Conservation (phyloP, 306 rosid species). For the Vigna radiata region DNA sequence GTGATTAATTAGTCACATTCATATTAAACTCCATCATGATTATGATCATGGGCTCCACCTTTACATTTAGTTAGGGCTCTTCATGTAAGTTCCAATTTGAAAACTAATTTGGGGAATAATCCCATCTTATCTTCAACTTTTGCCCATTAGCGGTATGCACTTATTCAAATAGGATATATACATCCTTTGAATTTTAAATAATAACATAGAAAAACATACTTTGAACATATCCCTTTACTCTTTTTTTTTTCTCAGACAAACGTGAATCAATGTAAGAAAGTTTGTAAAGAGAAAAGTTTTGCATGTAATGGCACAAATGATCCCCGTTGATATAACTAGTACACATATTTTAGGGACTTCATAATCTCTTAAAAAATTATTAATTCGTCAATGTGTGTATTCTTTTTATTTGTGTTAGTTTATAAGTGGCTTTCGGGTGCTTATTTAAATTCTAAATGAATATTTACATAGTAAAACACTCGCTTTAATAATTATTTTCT, state of each 20-base stretch:
- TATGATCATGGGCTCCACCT: conserved; percentile 65
- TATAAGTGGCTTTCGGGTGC: not conserved
- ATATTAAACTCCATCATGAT: conserved; percentile 41
- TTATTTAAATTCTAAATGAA: not conserved
- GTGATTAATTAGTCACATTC: conserved; percentile 53
- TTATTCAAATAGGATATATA: not conserved
- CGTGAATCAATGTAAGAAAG: not conserved
- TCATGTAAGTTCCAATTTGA: not conserved
- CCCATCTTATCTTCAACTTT: not conserved
- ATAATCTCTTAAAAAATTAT: no score
- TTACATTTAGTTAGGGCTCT: conserved; percentile 47
- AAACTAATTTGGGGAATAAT: not conserved
- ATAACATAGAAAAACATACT: not conserved
- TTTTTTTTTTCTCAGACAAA: not conserved
- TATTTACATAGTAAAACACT: not conserved
- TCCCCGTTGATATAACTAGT: not conserved
- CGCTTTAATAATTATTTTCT: not conserved
- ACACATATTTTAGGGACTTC: not conserved
- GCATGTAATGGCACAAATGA: not conserved
- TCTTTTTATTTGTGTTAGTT: not conserved
- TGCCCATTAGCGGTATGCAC: not conserved
- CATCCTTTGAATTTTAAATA: conserved; percentile 5
- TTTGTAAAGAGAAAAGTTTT: not conserved
- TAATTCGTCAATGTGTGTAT: no score
- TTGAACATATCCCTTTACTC: not conserved